phyloP scores from a whole-genome alignment of 2,329 filamentous ascomycete species.

The Alternaria postmessia region DNA sequence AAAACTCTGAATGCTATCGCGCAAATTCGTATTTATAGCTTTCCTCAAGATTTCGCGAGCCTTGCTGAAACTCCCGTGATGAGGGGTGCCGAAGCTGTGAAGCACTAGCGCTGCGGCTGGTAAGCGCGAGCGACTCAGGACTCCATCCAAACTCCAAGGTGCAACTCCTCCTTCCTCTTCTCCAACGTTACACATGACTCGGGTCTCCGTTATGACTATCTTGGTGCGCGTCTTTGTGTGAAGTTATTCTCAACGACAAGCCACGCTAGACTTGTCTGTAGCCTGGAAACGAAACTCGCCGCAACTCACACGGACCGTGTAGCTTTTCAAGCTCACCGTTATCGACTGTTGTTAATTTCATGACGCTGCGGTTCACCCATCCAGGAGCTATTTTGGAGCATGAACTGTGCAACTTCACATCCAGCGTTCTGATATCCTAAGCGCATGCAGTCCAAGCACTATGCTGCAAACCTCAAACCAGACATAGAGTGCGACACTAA shows the following conservation, averaged over 20 bases:
- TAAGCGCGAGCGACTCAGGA: not conserved
- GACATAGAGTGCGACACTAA: not conserved
- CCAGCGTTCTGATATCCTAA: not conserved
- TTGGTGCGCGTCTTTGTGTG: not conserved
- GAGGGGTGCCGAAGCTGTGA: constrained; percentile 18
- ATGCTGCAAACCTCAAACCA: not conserved
- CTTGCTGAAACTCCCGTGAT: constrained; percentile 9
- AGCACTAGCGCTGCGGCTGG: constrained; percentile 2
- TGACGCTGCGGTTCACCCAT: not conserved
- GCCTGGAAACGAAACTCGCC: no score
- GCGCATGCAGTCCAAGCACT: not conserved
- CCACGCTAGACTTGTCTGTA: no score
- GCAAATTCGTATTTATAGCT: not conserved
- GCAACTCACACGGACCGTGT: no score
- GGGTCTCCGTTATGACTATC: not conserved
- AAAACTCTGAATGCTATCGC: not conserved
- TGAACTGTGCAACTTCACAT: not conserved
- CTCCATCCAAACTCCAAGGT: not conserved
- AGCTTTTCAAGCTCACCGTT: no score
- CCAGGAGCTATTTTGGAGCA: not conserved
- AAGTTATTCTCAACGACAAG: not conserved
- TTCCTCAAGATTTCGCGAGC: not conserved
- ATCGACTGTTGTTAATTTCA: not conserved
- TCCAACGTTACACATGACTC: not conserved
- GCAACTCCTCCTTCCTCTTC: not conserved